Conservation (phyloP, 176 grass and related monocot species). For the Avena eriantha region DNA sequence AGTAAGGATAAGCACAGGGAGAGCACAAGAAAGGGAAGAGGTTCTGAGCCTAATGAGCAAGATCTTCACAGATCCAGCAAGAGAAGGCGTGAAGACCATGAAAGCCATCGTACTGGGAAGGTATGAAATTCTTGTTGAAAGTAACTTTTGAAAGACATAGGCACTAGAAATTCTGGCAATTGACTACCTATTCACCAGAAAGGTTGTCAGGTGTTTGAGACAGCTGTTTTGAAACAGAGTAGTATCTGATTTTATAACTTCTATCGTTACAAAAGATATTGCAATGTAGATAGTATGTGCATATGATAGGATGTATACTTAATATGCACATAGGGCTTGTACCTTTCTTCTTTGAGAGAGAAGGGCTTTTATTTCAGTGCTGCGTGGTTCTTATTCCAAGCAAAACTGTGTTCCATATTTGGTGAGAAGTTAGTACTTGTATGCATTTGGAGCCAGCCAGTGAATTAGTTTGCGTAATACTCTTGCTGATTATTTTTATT, state of each 20-base stretch:
- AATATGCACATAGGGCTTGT: conserved; percentile 12
- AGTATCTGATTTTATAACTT: conserved; percentile 15
- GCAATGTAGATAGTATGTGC: conserved; percentile 19
- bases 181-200: conserved; percentile 10
- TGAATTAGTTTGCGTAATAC: conserved; percentile 26
- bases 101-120: conserved; percentile 66
- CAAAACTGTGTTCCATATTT: conserved; percentile 29
- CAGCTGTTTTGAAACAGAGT: conserved; percentile 26
- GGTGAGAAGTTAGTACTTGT: neutral
- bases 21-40: conserved; percentile 69
- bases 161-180: conserved; percentile 28
- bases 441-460: neutral
- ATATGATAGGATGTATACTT: conserved; percentile 28
- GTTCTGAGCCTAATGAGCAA: conserved; percentile 55
- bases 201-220: conserved; percentile 16
- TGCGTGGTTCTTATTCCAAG: conserved; percentile 1
- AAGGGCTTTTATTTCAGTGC: neutral
- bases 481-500: conserved; percentile 22
- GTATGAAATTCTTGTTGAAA: conserved; percentile 64
- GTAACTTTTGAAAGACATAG: conserved; percentile 35
- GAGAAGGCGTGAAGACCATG: conserved; percentile 76
- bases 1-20: conserved; percentile 79
- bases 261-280: conserved; percentile 22
- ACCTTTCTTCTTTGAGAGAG: neutral
- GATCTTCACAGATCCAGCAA: conserved; percentile 70